Conservation (phyloP, 192 early-diverging fungal genomes). For the Gamsiella multidivaricata region DNA sequence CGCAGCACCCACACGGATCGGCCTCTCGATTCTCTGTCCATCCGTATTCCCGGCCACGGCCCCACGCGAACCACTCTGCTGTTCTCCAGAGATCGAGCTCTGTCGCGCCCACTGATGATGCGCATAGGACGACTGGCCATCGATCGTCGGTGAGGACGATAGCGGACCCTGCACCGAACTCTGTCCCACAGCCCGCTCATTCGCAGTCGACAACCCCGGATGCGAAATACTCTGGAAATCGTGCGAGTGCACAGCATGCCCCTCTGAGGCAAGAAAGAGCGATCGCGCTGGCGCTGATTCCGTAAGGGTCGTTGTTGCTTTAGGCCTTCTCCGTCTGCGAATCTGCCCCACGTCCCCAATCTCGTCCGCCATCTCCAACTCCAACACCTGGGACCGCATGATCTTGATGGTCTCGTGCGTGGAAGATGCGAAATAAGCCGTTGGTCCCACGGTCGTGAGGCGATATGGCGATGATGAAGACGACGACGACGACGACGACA, state of each 20-base stretch:
- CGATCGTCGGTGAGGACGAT: constrained; percentile 20
- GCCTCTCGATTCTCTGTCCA: not conserved
- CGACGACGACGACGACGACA: not conserved
- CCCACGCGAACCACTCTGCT: not conserved
- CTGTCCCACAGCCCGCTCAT: too few relatives aligned
- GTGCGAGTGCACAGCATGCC: too few relatives aligned
- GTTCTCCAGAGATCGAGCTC: constrained; percentile 19
- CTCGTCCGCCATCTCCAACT: constrained; percentile 37
- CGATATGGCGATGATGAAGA: not conserved
- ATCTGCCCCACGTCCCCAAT: constrained; percentile 33
- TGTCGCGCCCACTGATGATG: constrained; percentile 1
- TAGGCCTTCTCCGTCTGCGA: constrained; percentile 35
- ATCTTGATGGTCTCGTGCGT: constrained; percentile 35
- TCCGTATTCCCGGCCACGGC: not conserved
- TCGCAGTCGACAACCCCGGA: not conserved
- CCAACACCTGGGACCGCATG: constrained; percentile 19
- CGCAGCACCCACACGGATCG: not conserved
- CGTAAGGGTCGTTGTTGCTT: not conserved
- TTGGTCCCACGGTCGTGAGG: not conserved
- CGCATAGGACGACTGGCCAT: constrained; percentile 1
- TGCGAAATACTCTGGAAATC: not conserved
- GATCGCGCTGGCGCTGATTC: not conserved
- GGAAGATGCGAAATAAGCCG: not conserved
- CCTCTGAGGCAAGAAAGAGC: not conserved
- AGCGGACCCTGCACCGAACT: not conserved